Conservation (phyloP, 192 early-diverging fungal species). For the Jimgerdemannia flammicorona region DNA sequence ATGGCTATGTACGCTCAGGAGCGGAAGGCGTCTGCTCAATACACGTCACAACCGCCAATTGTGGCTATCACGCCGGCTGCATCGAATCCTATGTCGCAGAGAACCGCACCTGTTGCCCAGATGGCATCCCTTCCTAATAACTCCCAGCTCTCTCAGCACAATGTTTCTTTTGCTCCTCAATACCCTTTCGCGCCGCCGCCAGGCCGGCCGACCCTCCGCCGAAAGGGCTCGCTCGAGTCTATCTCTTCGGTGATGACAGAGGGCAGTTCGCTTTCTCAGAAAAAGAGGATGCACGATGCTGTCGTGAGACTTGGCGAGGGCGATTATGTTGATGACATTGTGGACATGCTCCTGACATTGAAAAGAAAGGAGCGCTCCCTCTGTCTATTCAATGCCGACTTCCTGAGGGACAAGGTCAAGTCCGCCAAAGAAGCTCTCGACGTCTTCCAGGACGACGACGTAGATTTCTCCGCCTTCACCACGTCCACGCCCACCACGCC, state of each 20-base stretch:
- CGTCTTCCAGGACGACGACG: conserved; percentile 18
- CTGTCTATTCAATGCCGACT: conserved; percentile 41
- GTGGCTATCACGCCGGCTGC: neutral
- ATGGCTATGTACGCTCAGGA: neutral
- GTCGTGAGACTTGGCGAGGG: conserved; percentile 21
- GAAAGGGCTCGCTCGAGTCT: conserved; percentile 28
- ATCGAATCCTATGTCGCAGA: neutral
- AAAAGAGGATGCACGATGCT: conserved; percentile 28
- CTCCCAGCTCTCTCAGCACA: neutral
- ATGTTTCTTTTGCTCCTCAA: neutral
- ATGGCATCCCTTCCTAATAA: neutral
- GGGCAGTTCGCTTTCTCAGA: conserved; percentile 19
- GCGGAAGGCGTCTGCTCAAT: neutral
- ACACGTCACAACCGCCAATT: neutral
- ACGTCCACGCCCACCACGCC: conserved; percentile 5
- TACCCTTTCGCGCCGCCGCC: neutral
- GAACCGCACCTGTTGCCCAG: no score
- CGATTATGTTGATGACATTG: conserved; percentile 25
- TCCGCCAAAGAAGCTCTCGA: conserved; percentile 32
- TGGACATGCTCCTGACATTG: conserved; percentile 38
- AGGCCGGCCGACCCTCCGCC: conserved; percentile 14
- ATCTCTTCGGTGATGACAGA: conserved; percentile 25
- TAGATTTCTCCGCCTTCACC: neutral
- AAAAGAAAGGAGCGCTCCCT: conserved; percentile 39
- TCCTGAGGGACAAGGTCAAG: conserved; percentile 30